Conservation (phyloP, 192 early-diverging fungal species). For the Haplosporangium gracile region DNA sequence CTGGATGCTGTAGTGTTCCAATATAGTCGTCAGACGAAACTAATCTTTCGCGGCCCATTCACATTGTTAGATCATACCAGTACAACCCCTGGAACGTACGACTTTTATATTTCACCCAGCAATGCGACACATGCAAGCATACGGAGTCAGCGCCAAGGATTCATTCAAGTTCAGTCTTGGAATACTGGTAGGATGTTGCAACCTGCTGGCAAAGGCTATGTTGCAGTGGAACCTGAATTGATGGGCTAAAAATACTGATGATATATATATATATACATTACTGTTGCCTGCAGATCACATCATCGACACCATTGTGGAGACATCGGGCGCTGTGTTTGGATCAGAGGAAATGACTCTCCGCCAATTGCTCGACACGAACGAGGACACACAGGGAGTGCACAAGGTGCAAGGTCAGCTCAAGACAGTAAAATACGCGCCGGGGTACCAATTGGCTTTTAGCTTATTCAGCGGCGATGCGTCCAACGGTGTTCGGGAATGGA, state of each 20-base stretch:
- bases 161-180: conserved; percentile 52
- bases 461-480: conserved; percentile 88
- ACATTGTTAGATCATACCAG: conserved; percentile 23
- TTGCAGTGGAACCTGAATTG: no score
- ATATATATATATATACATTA: background rate
- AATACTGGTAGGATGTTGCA: conserved; percentile 27
- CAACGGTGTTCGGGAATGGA: conserved; percentile 81
- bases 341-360: conserved; percentile 36
- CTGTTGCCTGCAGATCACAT: conserved; percentile 36
- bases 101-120: conserved; percentile 52
- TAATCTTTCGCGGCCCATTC: background rate
- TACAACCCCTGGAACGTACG: conserved; percentile 46
- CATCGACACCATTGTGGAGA: conserved; percentile 31
- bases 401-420: conserved; percentile 69
- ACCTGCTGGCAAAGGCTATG: background rate
- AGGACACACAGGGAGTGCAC: conserved; percentile 12
- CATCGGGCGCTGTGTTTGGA: conserved; percentile 39
- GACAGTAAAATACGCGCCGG: conserved; percentile 86
- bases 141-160: conserved; percentile 55
- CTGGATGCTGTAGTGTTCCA: background rate
- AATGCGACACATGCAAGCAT: conserved; percentile 16
- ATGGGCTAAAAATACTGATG: background rate
- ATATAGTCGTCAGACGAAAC: background rate
- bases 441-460: conserved; percentile 89
- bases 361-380: conserved; percentile 20